Base-by-base conservation (phyloP, 2,329 filamentous ascomycete species). In the Boeremia exigua region DNA sequence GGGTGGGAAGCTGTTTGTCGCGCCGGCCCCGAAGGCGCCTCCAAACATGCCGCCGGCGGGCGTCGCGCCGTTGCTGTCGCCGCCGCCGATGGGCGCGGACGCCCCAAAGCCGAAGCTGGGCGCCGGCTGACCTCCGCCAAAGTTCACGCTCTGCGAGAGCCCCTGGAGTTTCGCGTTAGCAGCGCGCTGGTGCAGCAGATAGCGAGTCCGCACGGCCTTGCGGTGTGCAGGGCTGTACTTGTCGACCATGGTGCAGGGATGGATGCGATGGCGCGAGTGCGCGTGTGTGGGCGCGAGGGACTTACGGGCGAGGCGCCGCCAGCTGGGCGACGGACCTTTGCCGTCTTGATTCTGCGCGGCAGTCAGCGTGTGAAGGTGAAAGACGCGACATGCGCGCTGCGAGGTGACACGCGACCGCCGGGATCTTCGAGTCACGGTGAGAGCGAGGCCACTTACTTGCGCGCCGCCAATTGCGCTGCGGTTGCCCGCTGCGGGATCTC, bases 381-480 rank as follows among this genome's bases (percentile, higher is more conserved):
- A 11, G 32, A 11, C 23, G 34, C 45, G 34, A 34, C 4, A 17
- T 15, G 38, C n/a, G 39, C 34, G 50, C 44, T 23, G 14, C 12
- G 30, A 27, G 40, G 19, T 23, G 19, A 23, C 19, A 43, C 49
- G 50, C 43, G 43, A 50, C 33, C 37, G 37, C 37, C 34, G 37
- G 27, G 9, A 25, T n/a, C 32, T 27, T 23, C 19, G 19, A 27
- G 55, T 50, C 39, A 30, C 27, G 27, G 49, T 25, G 32, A 52
- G 48, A 37, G 48, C 33, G 48, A 63, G 51, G 60, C 59, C 42
- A 84, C 82, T 79, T 76, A 84, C 82, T 80, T 84, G 75, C 82
- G 79, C 56, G 71, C 74, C 29, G 82, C 82, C 72, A 84, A 46
- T 71, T 84, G 82, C 34, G 82, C 81, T 34, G 82, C 82, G 27